These are phyloP conservation scores for Arabidopsis lyrata DNA, from an alignment of 441 rosid species.

Conservation along the genomic window DNA sequence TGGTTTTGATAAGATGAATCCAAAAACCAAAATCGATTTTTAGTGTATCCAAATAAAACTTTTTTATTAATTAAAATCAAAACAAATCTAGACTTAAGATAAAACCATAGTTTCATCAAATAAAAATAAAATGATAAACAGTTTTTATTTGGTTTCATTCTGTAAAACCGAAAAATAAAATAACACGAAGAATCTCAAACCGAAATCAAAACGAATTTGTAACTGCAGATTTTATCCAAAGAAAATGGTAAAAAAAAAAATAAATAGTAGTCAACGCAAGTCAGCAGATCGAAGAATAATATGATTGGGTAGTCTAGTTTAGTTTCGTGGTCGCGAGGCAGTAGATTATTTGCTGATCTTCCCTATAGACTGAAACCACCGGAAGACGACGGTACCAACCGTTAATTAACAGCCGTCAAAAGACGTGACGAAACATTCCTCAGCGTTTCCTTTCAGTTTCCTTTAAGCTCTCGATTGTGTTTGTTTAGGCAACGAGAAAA, in stretches of 20 bases:
- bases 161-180: not conserved
- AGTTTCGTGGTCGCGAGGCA: constrained; percentile 21
- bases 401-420: constrained; percentile 62
- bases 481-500: constrained; percentile 37
- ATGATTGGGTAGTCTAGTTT: not conserved
- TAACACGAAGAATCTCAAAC: not conserved
- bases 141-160: not conserved
- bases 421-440: constrained; percentile 13
- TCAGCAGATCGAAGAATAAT: not conserved
- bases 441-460: constrained; percentile 22
- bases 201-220: not conserved
- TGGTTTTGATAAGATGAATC: not conserved
- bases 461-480: constrained; percentile 27
- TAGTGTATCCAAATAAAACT: not conserved
- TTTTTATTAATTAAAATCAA: not conserved
- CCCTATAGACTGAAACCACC: constrained; percentile 34
- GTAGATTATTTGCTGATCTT: constrained; percentile 26
- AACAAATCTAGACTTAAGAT: not conserved
- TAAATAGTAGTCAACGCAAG: not conserved
- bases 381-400: constrained; percentile 54
- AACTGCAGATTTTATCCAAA: not conserved
- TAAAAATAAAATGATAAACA: not conserved
- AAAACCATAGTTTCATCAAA: not conserved
- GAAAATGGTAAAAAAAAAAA: not conserved
- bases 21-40: not conserved